Percentiles rank a stretch among this genome's conserved stretches.
Conservation (phyloP, 345 rosid genomes). For the Noccaea caerulescens region DNA sequence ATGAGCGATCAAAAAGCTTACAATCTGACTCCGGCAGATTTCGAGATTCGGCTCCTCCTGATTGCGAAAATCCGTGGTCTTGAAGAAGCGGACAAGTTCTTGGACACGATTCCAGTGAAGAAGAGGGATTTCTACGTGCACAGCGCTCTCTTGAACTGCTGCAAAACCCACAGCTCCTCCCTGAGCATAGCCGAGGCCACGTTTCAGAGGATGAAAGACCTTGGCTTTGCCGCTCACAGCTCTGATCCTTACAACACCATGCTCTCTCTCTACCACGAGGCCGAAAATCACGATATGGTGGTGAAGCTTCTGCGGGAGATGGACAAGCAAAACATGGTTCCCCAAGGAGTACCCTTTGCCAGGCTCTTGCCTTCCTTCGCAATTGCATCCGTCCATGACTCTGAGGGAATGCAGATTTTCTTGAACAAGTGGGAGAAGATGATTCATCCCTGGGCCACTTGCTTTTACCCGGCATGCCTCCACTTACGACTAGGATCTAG, state of each 20-base stretch:
- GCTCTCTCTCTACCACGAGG: conserved; percentile 54
- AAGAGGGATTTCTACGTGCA: conserved; percentile 43
- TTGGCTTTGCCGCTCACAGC: conserved; percentile 27
- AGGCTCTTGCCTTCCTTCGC: conserved; percentile 52
- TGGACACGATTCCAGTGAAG: conserved; percentile 42
- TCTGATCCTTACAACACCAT: conserved; percentile 49
- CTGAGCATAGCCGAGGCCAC: conserved; percentile 54
- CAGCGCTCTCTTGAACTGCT: conserved; percentile 54
- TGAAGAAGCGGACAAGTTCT: conserved; percentile 49
- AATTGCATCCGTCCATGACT: conserved; percentile 21
- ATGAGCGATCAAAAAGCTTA: conserved; percentile 38
- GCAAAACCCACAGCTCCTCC: conserved; percentile 30
- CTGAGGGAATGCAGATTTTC: conserved; percentile 57
- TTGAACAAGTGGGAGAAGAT: conserved; percentile 46
- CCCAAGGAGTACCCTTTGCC: conserved; percentile 37
- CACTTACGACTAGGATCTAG: conserved; percentile 47
- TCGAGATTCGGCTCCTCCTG: conserved; percentile 53
- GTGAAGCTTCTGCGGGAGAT: conserved; percentile 56
- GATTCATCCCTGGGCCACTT: conserved; percentile 44
- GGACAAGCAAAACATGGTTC: conserved; percentile 45
- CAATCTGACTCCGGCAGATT: conserved; percentile 35
- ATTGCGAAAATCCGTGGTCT: conserved; percentile 52
- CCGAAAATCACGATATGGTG: conserved; percentile 49
- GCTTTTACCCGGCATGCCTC: conserved; percentile 45
- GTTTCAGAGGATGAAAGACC: conserved; percentile 47